Conservation (phyloP, 169 alveolate genomes). For the Eimeria falciformis region DNA sequence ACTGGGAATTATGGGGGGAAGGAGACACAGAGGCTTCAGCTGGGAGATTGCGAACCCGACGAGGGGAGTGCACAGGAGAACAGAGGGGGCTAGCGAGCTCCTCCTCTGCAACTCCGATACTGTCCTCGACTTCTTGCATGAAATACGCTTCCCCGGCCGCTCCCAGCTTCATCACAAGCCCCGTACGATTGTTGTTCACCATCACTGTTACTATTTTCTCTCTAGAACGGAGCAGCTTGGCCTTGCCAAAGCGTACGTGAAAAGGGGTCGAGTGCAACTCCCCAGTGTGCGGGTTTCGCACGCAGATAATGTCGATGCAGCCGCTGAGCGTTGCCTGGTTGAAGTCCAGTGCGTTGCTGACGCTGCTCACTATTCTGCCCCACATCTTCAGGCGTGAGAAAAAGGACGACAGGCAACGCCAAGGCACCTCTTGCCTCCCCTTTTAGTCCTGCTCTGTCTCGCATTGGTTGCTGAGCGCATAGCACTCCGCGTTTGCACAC, state of each 20-base stretch:
- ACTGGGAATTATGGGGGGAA: constrained; percentile 7
- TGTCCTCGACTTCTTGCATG: constrained; percentile 87
- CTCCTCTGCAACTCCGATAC: constrained; percentile 26
- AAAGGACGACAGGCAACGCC: constrained; percentile 28
- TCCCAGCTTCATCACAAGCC: constrained; percentile 94
- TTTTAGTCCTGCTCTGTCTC: constrained; percentile 37
- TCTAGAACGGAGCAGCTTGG: constrained; percentile 93
- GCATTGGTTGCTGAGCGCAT: not conserved
- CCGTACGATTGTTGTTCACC: constrained; percentile 94
- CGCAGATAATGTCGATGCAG: constrained; percentile 94
- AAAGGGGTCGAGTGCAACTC: constrained; percentile 94
- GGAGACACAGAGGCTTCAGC: constrained; percentile 38
- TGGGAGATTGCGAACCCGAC: constrained; percentile 19
- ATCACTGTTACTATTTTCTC: constrained; percentile 93
- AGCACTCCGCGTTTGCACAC: constrained; percentile 21
- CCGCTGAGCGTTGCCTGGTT: constrained; percentile 96
- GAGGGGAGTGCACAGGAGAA: constrained; percentile 67
- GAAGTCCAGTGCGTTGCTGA: constrained; percentile 92
- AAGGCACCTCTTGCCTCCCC: constrained; percentile 20
- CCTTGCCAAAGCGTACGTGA: constrained; percentile 97
- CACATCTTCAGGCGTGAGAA: constrained; percentile 85
- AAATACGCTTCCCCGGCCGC: constrained; percentile 98
- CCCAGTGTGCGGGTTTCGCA: constrained; percentile 88
- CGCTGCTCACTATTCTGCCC: constrained; percentile 94
- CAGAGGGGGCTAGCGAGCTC: constrained; percentile 74